Evolutionary conservation across 1,284 basidiomycete species (phyloP).

Genomic region (Trichosporon inkin): DNA sequence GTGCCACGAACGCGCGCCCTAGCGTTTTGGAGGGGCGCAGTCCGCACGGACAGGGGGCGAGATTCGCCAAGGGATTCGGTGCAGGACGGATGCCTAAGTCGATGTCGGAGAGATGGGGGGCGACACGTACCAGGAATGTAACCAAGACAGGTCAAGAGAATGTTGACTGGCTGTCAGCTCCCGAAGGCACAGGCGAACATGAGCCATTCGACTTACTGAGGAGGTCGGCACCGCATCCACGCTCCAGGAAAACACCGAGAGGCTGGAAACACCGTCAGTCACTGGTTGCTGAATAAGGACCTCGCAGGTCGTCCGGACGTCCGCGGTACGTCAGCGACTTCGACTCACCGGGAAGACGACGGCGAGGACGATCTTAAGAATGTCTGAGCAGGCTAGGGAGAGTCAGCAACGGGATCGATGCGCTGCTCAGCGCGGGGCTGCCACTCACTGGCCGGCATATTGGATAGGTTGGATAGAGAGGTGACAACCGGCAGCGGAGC

Average conservation of each 20-base stretch:
- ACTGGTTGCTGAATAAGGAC: neutral
- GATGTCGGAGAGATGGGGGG: neutral
- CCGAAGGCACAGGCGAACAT: neutral
- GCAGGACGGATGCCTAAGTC: neutral
- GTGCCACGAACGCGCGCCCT: neutral
- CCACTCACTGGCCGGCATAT: conserved; percentile 5
- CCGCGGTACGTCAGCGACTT: neutral
- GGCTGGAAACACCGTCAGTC: conserved; percentile 23
- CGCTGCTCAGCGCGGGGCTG: neutral
- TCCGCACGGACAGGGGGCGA: neutral
- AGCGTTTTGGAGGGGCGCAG: neutral
- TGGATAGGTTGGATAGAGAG: conserved; percentile 11
- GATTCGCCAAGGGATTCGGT: too few relatives aligned
- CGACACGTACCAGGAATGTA: conserved; percentile 37
- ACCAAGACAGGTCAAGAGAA: conserved; percentile 43
- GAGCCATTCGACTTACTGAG: conserved; percentile 20
- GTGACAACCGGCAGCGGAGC: neutral
- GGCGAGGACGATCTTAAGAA: conserved; percentile 43
- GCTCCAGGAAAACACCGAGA: conserved; percentile 48
- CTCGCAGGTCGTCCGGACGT: neutral
- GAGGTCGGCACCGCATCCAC: conserved; percentile 42
- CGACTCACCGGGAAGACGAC: conserved; percentile 39
- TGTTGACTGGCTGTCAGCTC: conserved; percentile 25
- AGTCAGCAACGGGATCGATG: neutral
- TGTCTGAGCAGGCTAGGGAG: conserved; percentile 32